A percentile compares a stretch with the other conserved stretches of the same genome.
These are phyloP conservation scores for Backusella psychrophila DNA, from an alignment of 192 early-diverging fungal species.

Conservation along the genomic window DNA sequence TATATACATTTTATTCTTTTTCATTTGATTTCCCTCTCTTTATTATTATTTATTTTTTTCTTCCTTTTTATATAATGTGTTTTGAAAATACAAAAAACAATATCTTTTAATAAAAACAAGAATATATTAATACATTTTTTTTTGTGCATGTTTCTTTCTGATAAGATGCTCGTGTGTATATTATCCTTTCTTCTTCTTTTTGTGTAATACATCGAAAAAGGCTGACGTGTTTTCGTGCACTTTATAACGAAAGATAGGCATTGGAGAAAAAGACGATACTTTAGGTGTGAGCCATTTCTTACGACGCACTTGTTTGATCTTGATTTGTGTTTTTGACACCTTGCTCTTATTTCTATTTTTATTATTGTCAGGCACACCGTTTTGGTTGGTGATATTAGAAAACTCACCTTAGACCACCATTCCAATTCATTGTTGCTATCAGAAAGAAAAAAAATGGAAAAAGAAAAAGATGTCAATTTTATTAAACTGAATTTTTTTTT, in stretches of 20 bases:
- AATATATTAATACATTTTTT: background rate
- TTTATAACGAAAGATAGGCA: background rate
- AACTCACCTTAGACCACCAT: background rate
- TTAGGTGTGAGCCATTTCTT: background rate
- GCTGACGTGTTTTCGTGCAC: background rate
- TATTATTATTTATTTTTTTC: background rate
- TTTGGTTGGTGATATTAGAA: background rate
- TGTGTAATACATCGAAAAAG: background rate
- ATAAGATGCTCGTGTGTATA: background rate
- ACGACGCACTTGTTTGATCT: background rate
- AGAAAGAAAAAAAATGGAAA: background rate
- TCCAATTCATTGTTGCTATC: background rate
- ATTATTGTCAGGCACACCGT: background rate
- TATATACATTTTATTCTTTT: background rate
- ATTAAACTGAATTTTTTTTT: background rate
- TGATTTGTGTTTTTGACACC: background rate
- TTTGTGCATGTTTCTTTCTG: background rate
- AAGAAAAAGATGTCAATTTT: background rate
- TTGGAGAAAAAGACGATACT: background rate
- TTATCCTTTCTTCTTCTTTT: background rate
- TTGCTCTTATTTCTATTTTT: background rate
- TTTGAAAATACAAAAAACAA: background rate
- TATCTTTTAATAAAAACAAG: background rate
- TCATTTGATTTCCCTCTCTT: constrained; percentile 1
- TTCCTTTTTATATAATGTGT: background rate